phyloP scores from a whole-genome alignment of 2,329 filamentous ascomycete genomes.

The Claviceps maximensis region DNA sequence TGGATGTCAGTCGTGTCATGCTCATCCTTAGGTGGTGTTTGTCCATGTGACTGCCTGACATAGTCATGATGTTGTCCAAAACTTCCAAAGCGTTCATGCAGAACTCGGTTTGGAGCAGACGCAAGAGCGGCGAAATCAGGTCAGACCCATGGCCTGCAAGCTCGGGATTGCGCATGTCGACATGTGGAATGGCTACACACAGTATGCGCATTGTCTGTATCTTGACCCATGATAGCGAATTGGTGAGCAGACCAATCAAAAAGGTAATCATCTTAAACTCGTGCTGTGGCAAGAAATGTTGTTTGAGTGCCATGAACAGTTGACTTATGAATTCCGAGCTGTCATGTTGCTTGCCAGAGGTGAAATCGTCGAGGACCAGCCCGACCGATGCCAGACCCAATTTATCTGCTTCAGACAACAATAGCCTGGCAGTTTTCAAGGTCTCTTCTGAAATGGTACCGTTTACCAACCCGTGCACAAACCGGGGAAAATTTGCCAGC shows the following conservation, averaged over 20 bases:
- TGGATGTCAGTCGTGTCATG: conserved; percentile 81
- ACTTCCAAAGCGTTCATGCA: conserved; percentile 88
- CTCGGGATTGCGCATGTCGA: conserved; percentile 86
- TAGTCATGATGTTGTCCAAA: conserved; percentile 87
- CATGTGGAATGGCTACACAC: conserved; percentile 69
- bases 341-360: conserved; percentile 50
- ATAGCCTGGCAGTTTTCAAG: conserved; percentile 50
- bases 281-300: conserved; percentile 66
- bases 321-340: conserved; percentile 66
- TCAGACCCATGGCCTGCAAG: conserved; percentile 87
- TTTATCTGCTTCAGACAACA: conserved; percentile 59
- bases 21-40: conserved; percentile 95
- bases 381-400: conserved; percentile 58
- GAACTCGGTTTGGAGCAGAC: conserved; percentile 82
- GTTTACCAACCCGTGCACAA: conserved; percentile 66
- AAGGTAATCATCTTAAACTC: conserved; percentile 83
- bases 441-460: conserved; percentile 40
- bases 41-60: conserved; percentile 84
- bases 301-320: conserved; percentile 59
- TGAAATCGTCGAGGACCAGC: conserved; percentile 55
- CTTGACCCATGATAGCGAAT: conserved; percentile 80
- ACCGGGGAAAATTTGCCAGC: conserved; percentile 83
- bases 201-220: conserved; percentile 86
- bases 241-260: conserved; percentile 81
- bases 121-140: conserved; percentile 80